Evolutionary conservation across 2,329 filamentous ascomycete genomes (phyloP).

Genomic region (Bipolaris cookei): DNA sequence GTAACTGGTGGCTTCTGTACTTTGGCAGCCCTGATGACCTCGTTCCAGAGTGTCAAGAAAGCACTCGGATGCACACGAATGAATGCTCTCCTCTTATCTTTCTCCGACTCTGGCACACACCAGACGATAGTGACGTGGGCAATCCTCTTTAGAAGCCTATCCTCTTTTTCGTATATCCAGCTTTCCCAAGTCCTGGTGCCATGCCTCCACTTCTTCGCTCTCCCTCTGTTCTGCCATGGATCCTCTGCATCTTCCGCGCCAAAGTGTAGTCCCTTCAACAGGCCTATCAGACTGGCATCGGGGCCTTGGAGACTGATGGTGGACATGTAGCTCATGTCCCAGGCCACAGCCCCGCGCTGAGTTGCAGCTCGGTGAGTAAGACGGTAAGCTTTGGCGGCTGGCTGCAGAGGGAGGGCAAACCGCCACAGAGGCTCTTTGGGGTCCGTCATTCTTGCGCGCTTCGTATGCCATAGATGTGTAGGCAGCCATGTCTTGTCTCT

Average conservation of each 20-base stretch:
- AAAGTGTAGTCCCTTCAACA: slow-evolving; percentile 66
- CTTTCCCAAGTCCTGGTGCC: slow-evolving; percentile 64
- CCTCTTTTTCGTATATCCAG: slow-evolving; percentile 64
- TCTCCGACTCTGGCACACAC: slow-evolving; percentile 55
- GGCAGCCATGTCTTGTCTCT: slow-evolving; percentile 91
- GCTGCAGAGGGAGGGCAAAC: slow-evolving; percentile 82
- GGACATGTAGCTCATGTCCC: slow-evolving; percentile 95
- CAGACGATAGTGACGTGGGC: slow-evolving; percentile 78
- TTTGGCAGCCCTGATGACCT: slow-evolving; percentile 64
- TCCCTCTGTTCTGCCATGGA: slow-evolving; percentile 60
- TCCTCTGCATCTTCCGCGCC: slow-evolving; percentile 63
- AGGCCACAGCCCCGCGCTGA: slow-evolving; percentile 77
- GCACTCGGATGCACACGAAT: slow-evolving; percentile 83
- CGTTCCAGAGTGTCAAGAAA: slow-evolving; percentile 72
- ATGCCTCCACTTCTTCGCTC: slow-evolving; percentile 72
- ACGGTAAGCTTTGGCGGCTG: slow-evolving; percentile 88
- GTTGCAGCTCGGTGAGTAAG: slow-evolving; percentile 82
- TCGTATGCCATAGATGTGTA: slow-evolving; percentile 92
- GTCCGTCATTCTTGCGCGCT: slow-evolving; percentile 85
- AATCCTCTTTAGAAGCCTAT: slow-evolving; percentile 61
- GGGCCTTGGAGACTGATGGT: slow-evolving; percentile 79
- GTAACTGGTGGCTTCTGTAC: slow-evolving; percentile 67
- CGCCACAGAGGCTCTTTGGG: slow-evolving; percentile 84
- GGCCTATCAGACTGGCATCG: slow-evolving; percentile 66
- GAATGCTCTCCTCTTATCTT: slow-evolving; percentile 62